Percentiles rank a stretch among this genome's conserved stretches.
phyloP scores from a whole-genome alignment of 1,284 basidiomycete species.

The Phylloporus sp. region DNA sequence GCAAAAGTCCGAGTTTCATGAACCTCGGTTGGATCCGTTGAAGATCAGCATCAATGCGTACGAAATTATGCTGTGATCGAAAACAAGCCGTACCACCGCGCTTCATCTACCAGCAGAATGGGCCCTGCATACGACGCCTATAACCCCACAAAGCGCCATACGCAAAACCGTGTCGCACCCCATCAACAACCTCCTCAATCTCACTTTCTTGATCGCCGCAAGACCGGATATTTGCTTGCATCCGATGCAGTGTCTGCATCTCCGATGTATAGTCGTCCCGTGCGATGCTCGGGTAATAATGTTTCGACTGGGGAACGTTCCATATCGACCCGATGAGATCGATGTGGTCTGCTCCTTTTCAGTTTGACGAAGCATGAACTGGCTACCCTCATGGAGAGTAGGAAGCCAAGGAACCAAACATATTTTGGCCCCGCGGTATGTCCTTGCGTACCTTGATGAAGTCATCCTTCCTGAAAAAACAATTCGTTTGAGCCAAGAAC shows the following conservation, averaged over 20 bases:
- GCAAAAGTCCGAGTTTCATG: neutral
- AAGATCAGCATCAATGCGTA: neutral
- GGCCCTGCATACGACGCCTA: conserved; percentile 57
- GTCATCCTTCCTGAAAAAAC: conserved; percentile 21
- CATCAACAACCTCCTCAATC: too few species aligned
- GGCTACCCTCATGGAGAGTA: conserved; percentile 47
- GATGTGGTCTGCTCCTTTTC: conserved; percentile 34
- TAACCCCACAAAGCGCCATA: too few species aligned
- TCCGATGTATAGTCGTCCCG: too few species aligned
- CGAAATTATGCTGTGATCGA: conserved; percentile 46
- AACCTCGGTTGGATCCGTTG: neutral
- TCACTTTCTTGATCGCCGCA: too few species aligned
- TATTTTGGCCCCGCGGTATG: conserved; percentile 42
- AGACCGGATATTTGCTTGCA: too few species aligned
- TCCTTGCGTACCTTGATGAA: conserved; percentile 40
- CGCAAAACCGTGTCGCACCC: too few species aligned
- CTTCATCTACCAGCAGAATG: conserved; percentile 81
- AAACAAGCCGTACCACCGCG: conserved; percentile 51
- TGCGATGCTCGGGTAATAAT: too few species aligned
- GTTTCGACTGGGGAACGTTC: too few species aligned
- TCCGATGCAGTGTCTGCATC: too few species aligned
- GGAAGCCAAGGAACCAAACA: conserved; percentile 53
- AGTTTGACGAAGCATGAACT: conserved; percentile 42
- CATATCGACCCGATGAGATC: too few species aligned
- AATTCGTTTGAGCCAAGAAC: neutral